A percentile compares a stretch with the other conserved stretches of the same genome.
Evolutionary conservation across 129 eudicot species (phyloP).

Genomic region (Saposhnikovia divaricata): DNA sequence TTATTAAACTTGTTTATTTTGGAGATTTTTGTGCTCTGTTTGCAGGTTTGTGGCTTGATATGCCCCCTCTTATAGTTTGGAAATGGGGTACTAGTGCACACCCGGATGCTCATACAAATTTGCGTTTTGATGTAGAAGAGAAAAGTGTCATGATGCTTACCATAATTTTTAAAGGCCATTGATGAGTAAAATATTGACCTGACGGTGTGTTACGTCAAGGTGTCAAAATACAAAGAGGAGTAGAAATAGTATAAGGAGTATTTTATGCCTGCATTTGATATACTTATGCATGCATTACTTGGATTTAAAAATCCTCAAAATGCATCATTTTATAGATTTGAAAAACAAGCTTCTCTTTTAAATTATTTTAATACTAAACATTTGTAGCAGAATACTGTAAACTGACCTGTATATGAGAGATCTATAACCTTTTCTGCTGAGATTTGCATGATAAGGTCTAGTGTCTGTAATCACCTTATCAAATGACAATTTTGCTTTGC

Average conservation of each 20-base stretch:
- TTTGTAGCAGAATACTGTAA: background rate
- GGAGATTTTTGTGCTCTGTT: too few species aligned
- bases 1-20: too few species aligned
- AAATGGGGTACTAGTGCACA: background rate
- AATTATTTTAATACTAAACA: background rate
- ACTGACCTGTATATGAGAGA: constrained; percentile 46
- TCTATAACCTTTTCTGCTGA: constrained; percentile 41
- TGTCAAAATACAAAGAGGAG: background rate
- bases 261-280: background rate
- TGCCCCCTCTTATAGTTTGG: too few species aligned
- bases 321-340: background rate
- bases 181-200: background rate
- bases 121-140: background rate
- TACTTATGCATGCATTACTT: background rate
- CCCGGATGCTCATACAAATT: background rate
- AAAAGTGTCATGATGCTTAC: background rate
- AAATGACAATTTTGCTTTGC: constrained; percentile 16
- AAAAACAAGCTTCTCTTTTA: background rate
- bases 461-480: constrained; percentile 6
- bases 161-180: background rate
- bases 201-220: background rate
- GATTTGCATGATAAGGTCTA: constrained; percentile 34
- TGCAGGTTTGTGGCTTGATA: too few species aligned
- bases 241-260: background rate
- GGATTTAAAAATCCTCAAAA: background rate